A percentile compares a stretch with the other conserved stretches of the same genome.
Conservation (phyloP, 305 asterid species). For the Nicotiana rustica region DNA sequence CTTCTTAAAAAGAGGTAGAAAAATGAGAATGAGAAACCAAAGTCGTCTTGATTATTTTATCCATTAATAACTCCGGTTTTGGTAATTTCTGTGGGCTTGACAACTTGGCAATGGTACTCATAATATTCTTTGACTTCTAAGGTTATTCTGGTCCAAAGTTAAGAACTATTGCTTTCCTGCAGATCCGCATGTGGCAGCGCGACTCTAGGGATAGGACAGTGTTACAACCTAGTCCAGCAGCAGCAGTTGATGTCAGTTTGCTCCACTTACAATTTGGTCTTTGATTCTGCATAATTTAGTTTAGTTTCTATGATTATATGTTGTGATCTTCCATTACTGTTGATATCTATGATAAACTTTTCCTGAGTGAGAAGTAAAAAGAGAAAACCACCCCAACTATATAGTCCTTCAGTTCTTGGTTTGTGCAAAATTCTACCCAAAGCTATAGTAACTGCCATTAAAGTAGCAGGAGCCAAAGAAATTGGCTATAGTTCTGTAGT, state of each 20-base stretch:
- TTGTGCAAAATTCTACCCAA: neutral
- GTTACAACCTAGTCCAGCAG: conserved; percentile 93
- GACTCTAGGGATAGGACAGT: conserved; percentile 92
- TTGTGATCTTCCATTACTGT: neutral
- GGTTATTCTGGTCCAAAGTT: neutral
- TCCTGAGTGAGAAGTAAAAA: conserved; percentile 6
- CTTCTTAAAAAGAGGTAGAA: neutral
- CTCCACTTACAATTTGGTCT: conserved; percentile 35
- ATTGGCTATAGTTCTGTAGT: neutral
- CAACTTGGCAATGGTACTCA: conserved; percentile 23
- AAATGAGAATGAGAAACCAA: neutral
- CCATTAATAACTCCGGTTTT: neutral
- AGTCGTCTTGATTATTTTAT: conserved; percentile 9
- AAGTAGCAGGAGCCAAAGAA: conserved; percentile 2
- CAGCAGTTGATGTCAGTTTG: conserved; percentile 88
- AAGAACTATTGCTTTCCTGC: conserved; percentile 38
- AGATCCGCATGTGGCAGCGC: conserved; percentile 96
- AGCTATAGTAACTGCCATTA: neutral
- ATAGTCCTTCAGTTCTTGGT: conserved; percentile 14
- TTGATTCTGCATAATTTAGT: neutral
- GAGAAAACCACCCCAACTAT: neutral
- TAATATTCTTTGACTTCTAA: neutral
- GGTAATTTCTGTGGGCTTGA: neutral
- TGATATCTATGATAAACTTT: neutral
- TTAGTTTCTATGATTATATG: neutral